These are phyloP conservation scores for Arachis monticola DNA, from an alignment of 331 rosid species.

Conservation along the genomic window DNA sequence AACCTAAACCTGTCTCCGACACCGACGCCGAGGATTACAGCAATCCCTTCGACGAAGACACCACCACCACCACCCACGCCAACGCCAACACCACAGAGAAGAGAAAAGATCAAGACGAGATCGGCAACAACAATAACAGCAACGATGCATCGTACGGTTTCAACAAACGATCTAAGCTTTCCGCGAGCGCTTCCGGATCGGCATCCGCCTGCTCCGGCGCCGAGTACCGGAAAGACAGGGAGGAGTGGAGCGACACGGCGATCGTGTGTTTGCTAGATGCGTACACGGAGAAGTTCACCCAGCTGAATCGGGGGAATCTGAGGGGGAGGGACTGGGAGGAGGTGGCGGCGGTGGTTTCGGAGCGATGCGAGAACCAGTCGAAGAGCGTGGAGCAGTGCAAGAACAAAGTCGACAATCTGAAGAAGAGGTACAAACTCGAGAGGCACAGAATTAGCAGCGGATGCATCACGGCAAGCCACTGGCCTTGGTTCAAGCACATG, in stretches of 20 bases:
- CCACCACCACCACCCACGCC: background rate
- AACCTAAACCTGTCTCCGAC: constrained; percentile 41
- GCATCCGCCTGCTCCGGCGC: background rate
- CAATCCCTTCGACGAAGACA: constrained; percentile 64
- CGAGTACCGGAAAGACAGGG: constrained; percentile 90
- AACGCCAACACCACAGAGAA: constrained; percentile 44
- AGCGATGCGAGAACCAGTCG: constrained; percentile 77
- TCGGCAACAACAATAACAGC: constrained; percentile 49
- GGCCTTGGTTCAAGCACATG: constrained; percentile 98
- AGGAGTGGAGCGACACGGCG: constrained; percentile 97
- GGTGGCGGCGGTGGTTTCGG: constrained; percentile 82
- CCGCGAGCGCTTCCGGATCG: constrained; percentile 39
- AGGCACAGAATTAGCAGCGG: constrained; percentile 85
- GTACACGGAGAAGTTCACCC: constrained; percentile 87
- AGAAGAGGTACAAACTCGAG: constrained; percentile 93
- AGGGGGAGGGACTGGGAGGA: constrained; percentile 98
- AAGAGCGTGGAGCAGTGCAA: constrained; percentile 97
- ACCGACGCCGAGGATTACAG: constrained; percentile 56
- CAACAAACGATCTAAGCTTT: constrained; percentile 53
- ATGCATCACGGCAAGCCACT: constrained; percentile 70
- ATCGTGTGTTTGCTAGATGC: constrained; percentile 87
- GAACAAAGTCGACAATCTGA: constrained; percentile 92
- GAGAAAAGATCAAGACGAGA: constrained; percentile 75
- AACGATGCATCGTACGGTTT: constrained; percentile 51
- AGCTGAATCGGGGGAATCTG: constrained; percentile 89